Percentiles rank a stretch among this genome's conserved stretches.
Conservation (phyloP, 495 filamentous ascomycete species). For the Neurospora terricola region DNA sequence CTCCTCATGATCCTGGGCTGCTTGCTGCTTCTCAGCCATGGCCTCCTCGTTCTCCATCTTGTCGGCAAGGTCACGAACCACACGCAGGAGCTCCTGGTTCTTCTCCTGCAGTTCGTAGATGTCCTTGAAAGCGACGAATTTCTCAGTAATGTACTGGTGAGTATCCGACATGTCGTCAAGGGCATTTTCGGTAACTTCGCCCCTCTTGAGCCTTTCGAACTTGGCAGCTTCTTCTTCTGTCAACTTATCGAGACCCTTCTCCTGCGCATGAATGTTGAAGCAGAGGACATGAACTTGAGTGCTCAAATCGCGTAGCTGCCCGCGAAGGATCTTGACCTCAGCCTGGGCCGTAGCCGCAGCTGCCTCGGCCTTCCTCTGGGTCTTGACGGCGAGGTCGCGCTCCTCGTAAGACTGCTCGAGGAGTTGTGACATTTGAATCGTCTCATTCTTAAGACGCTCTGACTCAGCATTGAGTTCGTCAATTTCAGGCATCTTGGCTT, state of each 20-base stretch:
- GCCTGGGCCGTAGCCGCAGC: conserved; percentile 57
- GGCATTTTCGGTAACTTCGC: conserved; percentile 49
- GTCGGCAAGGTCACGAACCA: conserved; percentile 73
- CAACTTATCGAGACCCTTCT: conserved; percentile 67
- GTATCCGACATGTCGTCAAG: conserved; percentile 68
- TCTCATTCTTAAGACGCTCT: conserved; percentile 56
- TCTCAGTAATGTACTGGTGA: conserved; percentile 74
- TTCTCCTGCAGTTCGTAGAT: conserved; percentile 79
- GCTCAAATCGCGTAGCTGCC: conserved; percentile 84
- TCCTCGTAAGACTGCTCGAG: conserved; percentile 51
- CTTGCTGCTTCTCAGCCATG: conserved; percentile 53
- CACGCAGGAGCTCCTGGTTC: conserved; percentile 70
- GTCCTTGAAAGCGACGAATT: conserved; percentile 72
- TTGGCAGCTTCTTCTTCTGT: conserved; percentile 52
- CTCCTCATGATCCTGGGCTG: conserved; percentile 63
- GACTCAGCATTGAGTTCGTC: conserved; percentile 58
- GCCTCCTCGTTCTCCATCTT: conserved; percentile 90
- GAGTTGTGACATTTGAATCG: conserved; percentile 69
- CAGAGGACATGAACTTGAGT: conserved; percentile 82
- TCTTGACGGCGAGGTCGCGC: conserved; percentile 46
- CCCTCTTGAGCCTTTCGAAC: conserved; percentile 62
- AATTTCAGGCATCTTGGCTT: conserved; percentile 59
- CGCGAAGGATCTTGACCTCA: conserved; percentile 70
- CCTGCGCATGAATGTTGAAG: conserved; percentile 65
- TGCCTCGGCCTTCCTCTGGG: conserved; percentile 61